Percentiles rank a stretch among this genome's conserved stretches.
These are phyloP conservation scores for Boletus insuetus DNA, from an alignment of 768 basidiomycete species.

Conservation along the genomic window DNA sequence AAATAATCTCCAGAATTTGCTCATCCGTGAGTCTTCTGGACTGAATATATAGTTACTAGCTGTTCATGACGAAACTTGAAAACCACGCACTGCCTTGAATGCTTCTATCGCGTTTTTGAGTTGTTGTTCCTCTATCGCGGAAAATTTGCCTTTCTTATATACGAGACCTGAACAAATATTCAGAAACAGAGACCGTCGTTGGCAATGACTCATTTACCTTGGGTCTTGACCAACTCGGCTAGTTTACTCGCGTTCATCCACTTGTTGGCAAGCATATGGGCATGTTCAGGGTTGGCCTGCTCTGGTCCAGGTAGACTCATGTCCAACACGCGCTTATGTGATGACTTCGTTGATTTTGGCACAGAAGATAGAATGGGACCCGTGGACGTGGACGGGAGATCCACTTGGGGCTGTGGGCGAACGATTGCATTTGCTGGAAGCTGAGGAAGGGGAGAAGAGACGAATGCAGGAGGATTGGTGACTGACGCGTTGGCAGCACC, in stretches of 20 bases:
- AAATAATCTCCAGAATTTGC: slow-evolving; percentile 62
- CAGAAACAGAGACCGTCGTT: neutral
- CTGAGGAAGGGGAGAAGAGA: slow-evolving; percentile 19
- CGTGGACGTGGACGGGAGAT: slow-evolving; percentile 40
- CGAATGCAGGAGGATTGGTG: slow-evolving; percentile 17
- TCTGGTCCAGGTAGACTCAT: slow-evolving; percentile 42
- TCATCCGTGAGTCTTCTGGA: slow-evolving; percentile 50
- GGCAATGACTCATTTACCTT: slow-evolving; percentile 45
- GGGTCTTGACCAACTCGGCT: slow-evolving; percentile 60
- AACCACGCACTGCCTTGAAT: slow-evolving; percentile 52
- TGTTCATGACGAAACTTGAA: neutral
- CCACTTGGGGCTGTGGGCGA: slow-evolving; percentile 38
- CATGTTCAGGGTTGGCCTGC: slow-evolving; percentile 53
- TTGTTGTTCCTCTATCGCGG: slow-evolving; percentile 70
- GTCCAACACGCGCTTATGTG: slow-evolving; percentile 40
- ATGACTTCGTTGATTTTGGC: slow-evolving; percentile 34
- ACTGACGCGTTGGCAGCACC: slow-evolving; percentile 41
- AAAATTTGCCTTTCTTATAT: slow-evolving; percentile 88
- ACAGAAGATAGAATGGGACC: slow-evolving; percentile 42
- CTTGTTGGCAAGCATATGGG: slow-evolving; percentile 69
- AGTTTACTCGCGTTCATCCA: slow-evolving; percentile 74
- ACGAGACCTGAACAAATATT: slow-evolving; percentile 55
- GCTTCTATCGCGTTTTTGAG: slow-evolving; percentile 61
- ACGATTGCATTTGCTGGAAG: slow-evolving; percentile 25
- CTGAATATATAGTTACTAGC: slow-evolving; percentile 31